These are phyloP conservation scores for Leishmania martiniquensis DNA, from an alignment of 208 protist genomes.

Conservation along the genomic window DNA sequence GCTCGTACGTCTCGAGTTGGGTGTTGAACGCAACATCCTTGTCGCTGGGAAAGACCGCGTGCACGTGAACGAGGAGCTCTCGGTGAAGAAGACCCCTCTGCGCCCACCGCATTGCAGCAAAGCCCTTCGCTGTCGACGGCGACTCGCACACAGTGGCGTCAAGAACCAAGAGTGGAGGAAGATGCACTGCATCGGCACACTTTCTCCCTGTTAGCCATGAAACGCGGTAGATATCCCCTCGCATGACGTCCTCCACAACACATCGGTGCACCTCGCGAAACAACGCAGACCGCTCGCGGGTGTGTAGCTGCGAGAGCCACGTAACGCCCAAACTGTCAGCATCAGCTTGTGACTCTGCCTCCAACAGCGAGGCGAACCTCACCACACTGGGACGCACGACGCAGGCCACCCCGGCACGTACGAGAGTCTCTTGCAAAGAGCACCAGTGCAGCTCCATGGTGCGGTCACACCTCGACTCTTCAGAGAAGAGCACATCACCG, in stretches of 20 bases:
- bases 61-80: slow-evolving; percentile 45
- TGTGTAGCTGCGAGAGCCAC: slow-evolving; percentile 30
- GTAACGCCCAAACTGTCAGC: not conserved
- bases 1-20: slow-evolving; percentile 46
- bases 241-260: slow-evolving; percentile 50
- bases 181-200: not conserved
- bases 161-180: slow-evolving; percentile 46
- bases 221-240: slow-evolving; percentile 61
- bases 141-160: slow-evolving; percentile 46
- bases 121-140: slow-evolving; percentile 33
- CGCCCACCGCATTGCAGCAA: slow-evolving; percentile 49
- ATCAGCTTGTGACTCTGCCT: slow-evolving; percentile 18
- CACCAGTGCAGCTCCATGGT: slow-evolving; percentile 27
- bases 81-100: slow-evolving; percentile 42
- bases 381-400: slow-evolving; percentile 42
- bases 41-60: slow-evolving; percentile 46
- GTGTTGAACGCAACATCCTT: slow-evolving; percentile 60
- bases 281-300: slow-evolving; percentile 17
- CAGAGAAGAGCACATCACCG: slow-evolving; percentile 57
- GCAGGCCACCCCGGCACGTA: slow-evolving; percentile 39
- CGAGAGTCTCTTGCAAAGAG: slow-evolving; percentile 57
- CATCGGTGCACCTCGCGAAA: slow-evolving; percentile 29
- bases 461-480: slow-evolving; percentile 7
- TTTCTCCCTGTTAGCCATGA: slow-evolving; percentile 26
- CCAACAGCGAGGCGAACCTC: slow-evolving; percentile 30